phyloP scores from a whole-genome alignment of 192 early-diverging fungal genomes.

The Coemansia sp. region DNA sequence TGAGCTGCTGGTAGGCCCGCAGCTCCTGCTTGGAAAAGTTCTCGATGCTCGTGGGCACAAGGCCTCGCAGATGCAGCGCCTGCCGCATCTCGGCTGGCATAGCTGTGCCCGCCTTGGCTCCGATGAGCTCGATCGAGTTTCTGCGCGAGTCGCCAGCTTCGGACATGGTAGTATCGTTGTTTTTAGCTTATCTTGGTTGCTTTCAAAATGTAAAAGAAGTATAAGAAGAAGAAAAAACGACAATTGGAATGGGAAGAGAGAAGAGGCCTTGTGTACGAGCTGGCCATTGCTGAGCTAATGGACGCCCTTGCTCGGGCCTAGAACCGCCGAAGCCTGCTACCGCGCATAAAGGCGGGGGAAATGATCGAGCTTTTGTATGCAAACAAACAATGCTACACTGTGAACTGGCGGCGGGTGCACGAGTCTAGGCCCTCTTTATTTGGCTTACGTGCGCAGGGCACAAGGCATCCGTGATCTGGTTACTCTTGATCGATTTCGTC shows the following conservation, averaged over 20 bases:
- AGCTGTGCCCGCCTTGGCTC: constrained; percentile 39
- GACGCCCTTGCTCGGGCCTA: not conserved
- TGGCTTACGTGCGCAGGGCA: too few relatives aligned
- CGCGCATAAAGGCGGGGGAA: not conserved
- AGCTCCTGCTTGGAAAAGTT: constrained; percentile 71
- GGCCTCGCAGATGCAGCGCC: constrained; percentile 63
- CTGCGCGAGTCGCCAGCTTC: constrained; percentile 35
- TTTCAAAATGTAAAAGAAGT: not conserved
- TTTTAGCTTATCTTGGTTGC: not conserved
- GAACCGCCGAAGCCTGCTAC: not conserved
- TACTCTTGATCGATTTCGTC: too few relatives aligned
- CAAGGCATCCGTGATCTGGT: too few relatives aligned
- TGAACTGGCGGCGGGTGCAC: too few relatives aligned
- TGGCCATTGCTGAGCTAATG: too few relatives aligned
- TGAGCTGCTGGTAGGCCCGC: constrained; percentile 70
- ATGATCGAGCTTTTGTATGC: not conserved
- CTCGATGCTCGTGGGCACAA: constrained; percentile 75
- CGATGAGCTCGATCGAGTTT: constrained; percentile 55
- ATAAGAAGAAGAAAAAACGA: not conserved
- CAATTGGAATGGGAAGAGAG: not conserved
- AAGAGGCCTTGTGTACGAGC: too few relatives aligned
- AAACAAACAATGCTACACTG: not conserved
- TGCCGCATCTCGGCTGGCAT: constrained; percentile 59
- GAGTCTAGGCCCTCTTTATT: too few relatives aligned
- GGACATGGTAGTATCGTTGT: constrained; percentile 4